These are phyloP conservation scores for Oryza coarctata DNA, from an alignment of 176 grass and related monocot species.

Conservation along the genomic window DNA sequence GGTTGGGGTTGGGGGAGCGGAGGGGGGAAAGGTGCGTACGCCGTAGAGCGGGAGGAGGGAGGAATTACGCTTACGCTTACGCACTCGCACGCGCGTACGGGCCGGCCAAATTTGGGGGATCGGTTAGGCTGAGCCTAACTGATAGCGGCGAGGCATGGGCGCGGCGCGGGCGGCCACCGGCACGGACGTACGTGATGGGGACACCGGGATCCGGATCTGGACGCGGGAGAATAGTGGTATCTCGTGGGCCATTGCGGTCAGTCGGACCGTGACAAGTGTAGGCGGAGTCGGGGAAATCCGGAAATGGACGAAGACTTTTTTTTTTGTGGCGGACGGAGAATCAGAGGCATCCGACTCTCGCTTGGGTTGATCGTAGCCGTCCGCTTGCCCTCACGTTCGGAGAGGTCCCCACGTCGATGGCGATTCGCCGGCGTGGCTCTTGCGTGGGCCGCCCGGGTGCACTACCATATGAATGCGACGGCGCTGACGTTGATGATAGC, in stretches of 20 bases:
- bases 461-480: background rate
- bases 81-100: background rate
- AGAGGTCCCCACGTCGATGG: background rate
- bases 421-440: background rate
- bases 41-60: background rate
- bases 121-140: background rate
- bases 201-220: constrained; percentile 42
- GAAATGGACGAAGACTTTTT: background rate
- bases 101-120: background rate
- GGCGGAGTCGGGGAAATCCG: background rate
- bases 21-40: background rate
- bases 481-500: background rate
- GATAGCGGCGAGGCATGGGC: background rate
- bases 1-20: too few species aligned
- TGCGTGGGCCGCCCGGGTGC: background rate
- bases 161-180: background rate
- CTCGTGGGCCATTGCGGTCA: background rate
- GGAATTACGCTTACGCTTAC: background rate
- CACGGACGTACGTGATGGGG: background rate
- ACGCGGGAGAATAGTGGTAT: background rate
- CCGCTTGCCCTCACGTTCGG: background rate
- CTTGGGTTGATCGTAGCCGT: background rate
- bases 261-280: background rate
- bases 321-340: background rate
- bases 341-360: background rate